Base-by-base conservation (phyloP, 495 filamentous ascomycete species). In the Penicillium simplicissimum region DNA sequence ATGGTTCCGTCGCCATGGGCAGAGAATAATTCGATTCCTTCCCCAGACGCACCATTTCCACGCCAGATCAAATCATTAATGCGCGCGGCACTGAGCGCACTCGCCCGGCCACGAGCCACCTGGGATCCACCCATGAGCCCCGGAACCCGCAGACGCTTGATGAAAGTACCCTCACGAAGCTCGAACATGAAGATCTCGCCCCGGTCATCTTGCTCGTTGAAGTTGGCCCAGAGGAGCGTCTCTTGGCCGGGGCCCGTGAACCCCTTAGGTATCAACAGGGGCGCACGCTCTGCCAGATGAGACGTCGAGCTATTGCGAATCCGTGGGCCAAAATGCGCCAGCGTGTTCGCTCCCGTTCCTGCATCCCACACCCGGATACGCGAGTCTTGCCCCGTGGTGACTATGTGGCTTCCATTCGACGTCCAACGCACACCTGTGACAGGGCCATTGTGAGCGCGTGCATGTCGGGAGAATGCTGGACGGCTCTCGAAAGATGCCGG, bases 391-490 rank as follows among this genome's bases (percentile, higher is more conserved):
- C 93, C 93, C 1, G 87, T 81, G 7, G 90, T 92, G 23, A 97
- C 80, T 14, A 97, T 76, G 58, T 88, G 84, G 14, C 72, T 73
- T 8, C 92, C 92, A 72, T 88, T 85, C 52, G 91, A 86, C 8
- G 90, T 91, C 92, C 91, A 97, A 0, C 87, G 81, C 14, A 96
- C 78, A 0, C 90, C 91, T 63, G 96, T 96, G 45, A 92, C 92
- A 19, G 90, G 82, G 0, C 88, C 91, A 19, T 78, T 77, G 66
- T 96, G 93, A 8, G 93, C 89, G 52, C 84, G 83, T 4, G 79
- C 78, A 52, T 77, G 72, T 34, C 71, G 79, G 1, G 79, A 81
- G 51, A 79, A 77, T 0, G 80, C 80, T 38, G 85, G 78, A 9
- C 76, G 73, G 51, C 72, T 72, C 55, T 72, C 55, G 60, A 71